Percentiles rank a stretch among this genome's conserved stretches.
phyloP scores from a whole-genome alignment of 148 eudicot genomes.

The Dianthus caryophyllus region DNA sequence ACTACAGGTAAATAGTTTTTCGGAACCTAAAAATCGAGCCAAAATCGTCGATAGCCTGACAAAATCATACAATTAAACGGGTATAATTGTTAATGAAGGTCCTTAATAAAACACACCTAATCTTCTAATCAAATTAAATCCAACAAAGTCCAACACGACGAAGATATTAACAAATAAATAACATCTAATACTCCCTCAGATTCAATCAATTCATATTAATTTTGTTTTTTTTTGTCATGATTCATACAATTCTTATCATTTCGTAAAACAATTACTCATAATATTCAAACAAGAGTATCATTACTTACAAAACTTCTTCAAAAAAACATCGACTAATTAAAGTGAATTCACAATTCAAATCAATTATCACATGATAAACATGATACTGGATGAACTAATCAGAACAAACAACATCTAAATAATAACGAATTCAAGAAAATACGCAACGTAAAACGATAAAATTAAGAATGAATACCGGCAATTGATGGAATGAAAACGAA shows the following conservation, averaged over 20 bases:
- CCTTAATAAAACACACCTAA: not conserved
- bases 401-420: not conserved
- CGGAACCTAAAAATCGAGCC: not conserved
- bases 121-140: not conserved
- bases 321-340: not conserved
- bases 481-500: not conserved
- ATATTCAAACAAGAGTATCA: not conserved
- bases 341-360: not conserved
- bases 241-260: too few species aligned
- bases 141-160: not conserved
- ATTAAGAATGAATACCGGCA: not conserved
- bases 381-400: not conserved
- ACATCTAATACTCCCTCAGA: too few species aligned
- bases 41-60: conserved; percentile 14
- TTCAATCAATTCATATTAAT: not conserved
- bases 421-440: not conserved
- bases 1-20: not conserved
- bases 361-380: not conserved
- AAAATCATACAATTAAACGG: not conserved
- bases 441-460: not conserved
- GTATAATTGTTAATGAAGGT: not conserved
- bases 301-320: too few species aligned
- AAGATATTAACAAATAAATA: not conserved
- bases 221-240: too few species aligned
- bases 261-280: too few species aligned